These are phyloP conservation scores for Neurospora sp. DNA, from an alignment of 495 filamentous ascomycete species.

Conservation along the genomic window DNA sequence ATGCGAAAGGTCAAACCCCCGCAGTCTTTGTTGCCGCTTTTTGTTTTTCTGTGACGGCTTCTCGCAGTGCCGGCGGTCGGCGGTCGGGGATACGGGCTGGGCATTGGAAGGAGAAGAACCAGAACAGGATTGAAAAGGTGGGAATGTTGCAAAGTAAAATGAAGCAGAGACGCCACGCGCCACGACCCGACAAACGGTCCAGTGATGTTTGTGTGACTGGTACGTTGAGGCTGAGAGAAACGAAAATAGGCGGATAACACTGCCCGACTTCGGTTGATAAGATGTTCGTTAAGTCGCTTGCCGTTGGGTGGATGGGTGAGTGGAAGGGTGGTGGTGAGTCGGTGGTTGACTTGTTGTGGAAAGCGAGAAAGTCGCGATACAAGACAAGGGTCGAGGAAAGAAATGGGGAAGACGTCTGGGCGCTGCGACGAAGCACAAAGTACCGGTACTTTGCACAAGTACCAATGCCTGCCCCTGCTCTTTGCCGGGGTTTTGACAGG, in stretches of 20 bases:
- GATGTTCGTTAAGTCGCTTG: neutral
- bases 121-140: neutral
- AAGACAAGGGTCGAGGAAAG: neutral
- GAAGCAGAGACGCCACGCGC: neutral
- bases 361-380: neutral
- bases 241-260: neutral
- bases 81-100: neutral
- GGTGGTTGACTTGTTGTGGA: neutral
- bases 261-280: neutral
- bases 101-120: neutral
- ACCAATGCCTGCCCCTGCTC: neutral
- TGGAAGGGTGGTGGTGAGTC: neutral
- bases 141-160: neutral
- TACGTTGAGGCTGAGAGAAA: neutral
- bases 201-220: neutral
- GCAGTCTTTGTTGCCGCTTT: neutral
- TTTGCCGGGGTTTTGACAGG: neutral
- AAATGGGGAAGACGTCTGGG: neutral
- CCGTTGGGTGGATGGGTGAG: neutral
- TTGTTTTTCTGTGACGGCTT: neutral
- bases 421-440: neutral
- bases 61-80: neutral
- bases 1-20: neutral
- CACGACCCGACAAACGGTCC: neutral
- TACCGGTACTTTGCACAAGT: neutral